phyloP scores from a whole-genome alignment of 176 grass and related monocot genomes.

The Themeda triandra region DNA sequence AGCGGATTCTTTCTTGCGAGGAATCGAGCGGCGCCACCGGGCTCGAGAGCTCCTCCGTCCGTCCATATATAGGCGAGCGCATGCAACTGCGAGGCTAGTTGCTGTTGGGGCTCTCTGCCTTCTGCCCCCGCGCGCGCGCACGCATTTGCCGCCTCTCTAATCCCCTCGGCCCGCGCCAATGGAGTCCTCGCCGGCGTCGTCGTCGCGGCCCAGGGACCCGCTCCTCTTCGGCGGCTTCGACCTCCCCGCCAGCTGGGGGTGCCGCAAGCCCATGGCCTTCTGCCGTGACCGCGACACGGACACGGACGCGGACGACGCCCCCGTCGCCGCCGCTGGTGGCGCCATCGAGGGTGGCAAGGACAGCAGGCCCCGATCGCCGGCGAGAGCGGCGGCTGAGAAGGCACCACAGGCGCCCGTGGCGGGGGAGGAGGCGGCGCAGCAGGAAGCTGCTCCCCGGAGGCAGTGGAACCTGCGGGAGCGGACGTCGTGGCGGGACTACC shows the following conservation, averaged over 20 bases:
- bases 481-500: slow-evolving; percentile 27
- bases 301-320: not conserved
- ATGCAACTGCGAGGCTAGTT: slow-evolving; percentile 39
- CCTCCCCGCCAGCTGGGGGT: slow-evolving; percentile 47
- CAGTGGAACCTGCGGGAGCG: slow-evolving; percentile 52
- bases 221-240: slow-evolving; percentile 30
- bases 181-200: slow-evolving; percentile 35
- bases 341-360: not conserved
- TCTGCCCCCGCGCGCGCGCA: not conserved
- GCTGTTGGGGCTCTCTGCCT: not conserved
- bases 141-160: slow-evolving; percentile 39
- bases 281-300: not conserved
- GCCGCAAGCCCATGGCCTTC: slow-evolving; percentile 45
- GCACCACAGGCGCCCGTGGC: not conserved
- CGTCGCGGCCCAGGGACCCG: slow-evolving; percentile 21
- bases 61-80: slow-evolving; percentile 33
- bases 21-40: not conserved
- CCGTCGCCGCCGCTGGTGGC: not conserved
- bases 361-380: slow-evolving; percentile 7
- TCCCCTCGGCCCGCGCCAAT: slow-evolving; percentile 20
- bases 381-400: not conserved
- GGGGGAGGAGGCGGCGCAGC: not conserved
- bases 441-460: slow-evolving; percentile 34
- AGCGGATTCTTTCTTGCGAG: not conserved
- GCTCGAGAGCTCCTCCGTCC: slow-evolving; percentile 16